These are phyloP conservation scores for Phoenix roebelenii DNA, from an alignment of 176 grass and related monocot genomes.

Conservation along the genomic window DNA sequence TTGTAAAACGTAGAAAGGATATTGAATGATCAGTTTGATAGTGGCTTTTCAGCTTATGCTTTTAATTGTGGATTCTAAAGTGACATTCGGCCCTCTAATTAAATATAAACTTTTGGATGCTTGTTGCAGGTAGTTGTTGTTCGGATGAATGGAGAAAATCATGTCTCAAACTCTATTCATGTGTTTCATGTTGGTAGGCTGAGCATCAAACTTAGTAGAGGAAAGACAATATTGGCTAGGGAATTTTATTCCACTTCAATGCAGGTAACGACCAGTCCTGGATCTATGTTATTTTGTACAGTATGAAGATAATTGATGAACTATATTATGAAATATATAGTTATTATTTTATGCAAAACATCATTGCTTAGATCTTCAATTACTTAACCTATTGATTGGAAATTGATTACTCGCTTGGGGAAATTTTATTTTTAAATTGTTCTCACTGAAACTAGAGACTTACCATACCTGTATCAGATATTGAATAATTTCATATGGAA, in stretches of 20 bases:
- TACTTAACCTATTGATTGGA: too few species aligned
- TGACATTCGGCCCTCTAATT: neutral
- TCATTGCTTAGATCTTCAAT: neutral
- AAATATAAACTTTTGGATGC: conserved; percentile 8
- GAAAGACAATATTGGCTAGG: conserved; percentile 52
- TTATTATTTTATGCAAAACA: neutral
- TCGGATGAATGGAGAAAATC: conserved; percentile 59
- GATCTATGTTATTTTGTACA: conserved; percentile 1
- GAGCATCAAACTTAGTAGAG: conserved; percentile 63
- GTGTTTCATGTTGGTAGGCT: conserved; percentile 60
- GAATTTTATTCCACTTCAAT: conserved; percentile 86
- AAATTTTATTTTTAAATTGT: too few species aligned
- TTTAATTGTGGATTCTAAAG: too few species aligned
- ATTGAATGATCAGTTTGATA: too few species aligned
- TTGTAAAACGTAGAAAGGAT: too few species aligned
- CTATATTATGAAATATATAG: neutral
- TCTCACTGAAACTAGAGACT: too few species aligned
- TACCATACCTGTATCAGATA: too few species aligned
- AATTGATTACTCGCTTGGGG: too few species aligned
- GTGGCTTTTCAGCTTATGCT: too few species aligned
- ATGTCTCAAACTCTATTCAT: conserved; percentile 48
- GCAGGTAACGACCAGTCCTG: conserved; percentile 38
- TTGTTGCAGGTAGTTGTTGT: conserved; percentile 50
- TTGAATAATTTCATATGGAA: too few species aligned
- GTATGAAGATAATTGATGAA: neutral